Evolutionary conservation across 805 yeast genomes (phyloP), one percentile per base, ranked within the genome.

Genomic region (Myxozyma udenii): DNA sequence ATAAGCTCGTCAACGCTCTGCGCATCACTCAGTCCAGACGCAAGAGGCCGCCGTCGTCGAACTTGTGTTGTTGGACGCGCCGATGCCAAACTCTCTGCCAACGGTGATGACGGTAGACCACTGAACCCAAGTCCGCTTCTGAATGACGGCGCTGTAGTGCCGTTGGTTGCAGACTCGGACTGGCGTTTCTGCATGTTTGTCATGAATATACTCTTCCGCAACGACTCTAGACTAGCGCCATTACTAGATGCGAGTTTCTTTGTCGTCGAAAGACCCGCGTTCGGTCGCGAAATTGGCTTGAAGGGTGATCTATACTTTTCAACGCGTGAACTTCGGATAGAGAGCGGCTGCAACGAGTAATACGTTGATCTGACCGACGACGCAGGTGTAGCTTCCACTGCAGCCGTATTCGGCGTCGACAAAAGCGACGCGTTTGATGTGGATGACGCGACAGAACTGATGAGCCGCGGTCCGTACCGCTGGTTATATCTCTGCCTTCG

Each of bases 1-100:
- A 60, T 23, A 16, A 60, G 47, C 43, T 44, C 53, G n/a, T 57
- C 58, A 11, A 60, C 47, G 19, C 57, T 48, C 40, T 55, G 49
- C 19, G 50, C 39, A 44, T 57, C 60, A n/a, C 53, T 36, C 26
- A 57, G 37, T 11, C 45, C 44, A 22, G 46, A 41, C 16, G 56
- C 48, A 9, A 55, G 25, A 1, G 47, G 46, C n/a, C 50, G 28
- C n/a, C 49, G 46, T 4, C 45, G 50, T 6, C 38, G 38, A 6
- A 24, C 44, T 3, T 4, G 4, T 4, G 23, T 14, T 5, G 51
- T 48, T 2, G 46, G 40, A 2, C 44, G 24, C 12, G 50, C 46
- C 6, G 52, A 48, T 23, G 56, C 43, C 22, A 50, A 12, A 19
- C 50, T 51, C 26, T 54, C 56, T 9, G 47, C 37, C 2, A 43